Conservation (phyloP, 495 filamentous ascomycete species). For the Cercophora sp. region DNA sequence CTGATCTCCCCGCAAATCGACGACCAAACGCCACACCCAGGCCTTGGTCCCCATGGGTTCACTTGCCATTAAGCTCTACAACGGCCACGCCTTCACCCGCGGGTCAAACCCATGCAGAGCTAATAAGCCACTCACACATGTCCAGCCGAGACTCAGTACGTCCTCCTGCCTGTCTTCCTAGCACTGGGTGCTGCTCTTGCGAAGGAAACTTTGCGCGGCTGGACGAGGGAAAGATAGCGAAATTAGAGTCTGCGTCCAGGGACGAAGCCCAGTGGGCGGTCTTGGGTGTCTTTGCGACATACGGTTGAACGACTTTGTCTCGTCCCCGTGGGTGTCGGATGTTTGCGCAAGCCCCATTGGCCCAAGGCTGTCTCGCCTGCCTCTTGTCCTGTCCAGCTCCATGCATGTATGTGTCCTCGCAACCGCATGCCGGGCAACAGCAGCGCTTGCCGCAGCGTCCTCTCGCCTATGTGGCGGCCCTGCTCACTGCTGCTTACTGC, state of each 20-base stretch:
- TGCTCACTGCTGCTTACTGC: conserved; percentile 10
- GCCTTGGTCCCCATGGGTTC: conserved; percentile 19
- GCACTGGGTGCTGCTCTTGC: conserved; percentile 13
- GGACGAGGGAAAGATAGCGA: no score
- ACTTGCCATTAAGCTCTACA: conserved; percentile 41
- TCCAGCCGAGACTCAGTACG: conserved; percentile 43
- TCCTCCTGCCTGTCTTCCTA: conserved; percentile 20
- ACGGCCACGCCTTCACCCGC: conserved; percentile 48
- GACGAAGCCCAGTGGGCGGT: no score
- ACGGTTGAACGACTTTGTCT: conserved; percentile 29
- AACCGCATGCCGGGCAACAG: conserved; percentile 21
- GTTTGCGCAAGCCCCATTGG: conserved; percentile 32
- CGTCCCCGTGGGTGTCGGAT: conserved; percentile 28
- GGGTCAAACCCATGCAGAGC: conserved; percentile 41
- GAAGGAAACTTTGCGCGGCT: no score
- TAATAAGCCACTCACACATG: conserved; percentile 37
- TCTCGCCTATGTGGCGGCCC: conserved; percentile 12
- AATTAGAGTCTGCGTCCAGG: no score
- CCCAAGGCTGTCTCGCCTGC: conserved; percentile 17
- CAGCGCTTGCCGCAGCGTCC: conserved; percentile 23
- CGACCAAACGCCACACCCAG: conserved; percentile 30
- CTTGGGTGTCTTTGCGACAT: no score
- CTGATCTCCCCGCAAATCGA: conserved; percentile 14
- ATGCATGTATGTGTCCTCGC: conserved; percentile 27
- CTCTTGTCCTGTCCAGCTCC: conserved; percentile 23